Percentiles rank a stretch among this genome's conserved stretches.
Conservation (phyloP, 2,329 filamentous ascomycete species). For the Colletotrichum abscissum region DNA sequence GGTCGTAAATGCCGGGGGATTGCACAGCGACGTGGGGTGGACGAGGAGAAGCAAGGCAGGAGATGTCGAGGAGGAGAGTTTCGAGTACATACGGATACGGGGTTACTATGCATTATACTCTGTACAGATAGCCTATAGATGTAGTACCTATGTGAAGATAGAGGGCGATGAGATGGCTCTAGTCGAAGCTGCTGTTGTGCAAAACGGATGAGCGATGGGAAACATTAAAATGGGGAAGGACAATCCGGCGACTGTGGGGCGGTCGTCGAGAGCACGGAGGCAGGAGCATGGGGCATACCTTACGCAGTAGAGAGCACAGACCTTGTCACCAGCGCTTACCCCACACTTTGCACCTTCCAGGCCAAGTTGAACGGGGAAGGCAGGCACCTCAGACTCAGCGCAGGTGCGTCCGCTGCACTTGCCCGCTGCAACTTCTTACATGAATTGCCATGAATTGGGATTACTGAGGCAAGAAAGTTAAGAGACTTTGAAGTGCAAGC, state of each 20-base stretch:
- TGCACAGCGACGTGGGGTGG: constrained; percentile 12
- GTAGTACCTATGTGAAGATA: too few species aligned
- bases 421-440: not conserved
- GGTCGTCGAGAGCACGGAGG: not conserved
- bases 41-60: not conserved
- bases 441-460: too few species aligned
- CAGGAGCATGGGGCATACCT: not conserved
- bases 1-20: not conserved
- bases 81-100: not conserved
- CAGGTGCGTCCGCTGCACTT: constrained; percentile 9
- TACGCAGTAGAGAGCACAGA: constrained; percentile 5
- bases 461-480: not conserved
- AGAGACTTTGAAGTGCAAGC: not conserved
- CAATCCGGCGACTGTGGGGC: constrained; percentile 23
- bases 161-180: not conserved
- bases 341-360: constrained; percentile 27
- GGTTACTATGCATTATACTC: too few species aligned
- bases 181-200: not conserved
- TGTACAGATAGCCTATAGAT: too few species aligned
- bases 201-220: constrained; percentile 9
- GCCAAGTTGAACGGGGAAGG: not conserved
- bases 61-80: constrained; percentile 6
- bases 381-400: not conserved
- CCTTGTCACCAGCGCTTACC: constrained; percentile 17
- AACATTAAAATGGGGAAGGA: constrained; percentile 20